Evolutionary conservation across 257 asterid species (phyloP), one percentile per base, ranked within the genome.

Genomic region (Solanum neorickii): DNA sequence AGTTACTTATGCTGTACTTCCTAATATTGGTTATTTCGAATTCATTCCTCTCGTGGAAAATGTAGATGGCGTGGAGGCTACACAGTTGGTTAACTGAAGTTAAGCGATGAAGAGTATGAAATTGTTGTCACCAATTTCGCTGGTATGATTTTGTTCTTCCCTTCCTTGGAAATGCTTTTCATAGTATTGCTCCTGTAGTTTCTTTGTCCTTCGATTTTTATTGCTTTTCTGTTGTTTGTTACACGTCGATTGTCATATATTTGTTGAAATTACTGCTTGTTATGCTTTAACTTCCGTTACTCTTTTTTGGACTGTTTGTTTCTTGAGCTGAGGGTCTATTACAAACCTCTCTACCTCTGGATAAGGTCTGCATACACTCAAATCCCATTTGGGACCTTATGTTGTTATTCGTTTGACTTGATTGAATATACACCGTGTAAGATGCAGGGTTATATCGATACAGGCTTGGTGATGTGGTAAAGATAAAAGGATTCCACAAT

Each of bases 381-480:
- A 23, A 16, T 3, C 8, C 3, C 60, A 49, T 15, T 49, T 49
- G 59, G 59, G 59, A 49, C 59, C 2, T 49, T 16, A 18, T 52
- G 29, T 23, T 23, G 29, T 74, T 37, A 11, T 23, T 39, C 3
- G 31, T 21, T 77, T 25, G 59, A 15, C 5, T 29, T 80, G 42
- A 75, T 39, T 6, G 16, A 74, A 13, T 15, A n/a, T 72, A 39
- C 39, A 25, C 75, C 56, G 2, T 12, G 62, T 84, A 10, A 65
- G 29, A 3, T 92, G 92, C 94, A 97, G 99, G 99, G 35, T 87
- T 97, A 88, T 97, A 97, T 66, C 98, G 99, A 7, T 97, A 95
- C 62, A 90, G 95, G 44, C 86, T 97, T 83, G 99, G 99, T 12
- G 99, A 97, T 68, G 93, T 95, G 12, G 99, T 97, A 25, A 97